phyloP scores from a whole-genome alignment of 2,329 filamentous ascomycete species.

The Talaromyces sp. region DNA sequence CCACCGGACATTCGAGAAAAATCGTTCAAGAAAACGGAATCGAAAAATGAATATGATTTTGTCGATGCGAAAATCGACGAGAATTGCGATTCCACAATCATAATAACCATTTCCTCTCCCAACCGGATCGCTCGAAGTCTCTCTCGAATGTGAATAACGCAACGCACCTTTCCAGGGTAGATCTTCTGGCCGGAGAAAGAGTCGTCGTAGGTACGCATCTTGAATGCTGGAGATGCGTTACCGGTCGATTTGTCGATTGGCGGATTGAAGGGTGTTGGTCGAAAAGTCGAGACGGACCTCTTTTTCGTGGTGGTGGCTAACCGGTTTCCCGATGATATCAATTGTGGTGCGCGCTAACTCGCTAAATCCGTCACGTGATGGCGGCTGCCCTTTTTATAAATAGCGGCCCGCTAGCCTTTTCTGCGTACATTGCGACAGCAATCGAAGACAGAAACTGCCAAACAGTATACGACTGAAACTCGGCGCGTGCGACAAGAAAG shows the following conservation, averaged over 20 bases:
- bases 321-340: constrained; percentile 29
- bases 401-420: constrained; percentile 5
- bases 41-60: neutral
- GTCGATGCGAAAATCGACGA: neutral
- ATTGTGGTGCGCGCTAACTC: constrained; percentile 45
- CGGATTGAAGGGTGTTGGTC: constrained; percentile 43
- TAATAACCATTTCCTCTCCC: neutral
- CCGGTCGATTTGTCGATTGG: constrained; percentile 42
- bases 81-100: neutral
- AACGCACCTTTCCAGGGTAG: constrained; percentile 74
- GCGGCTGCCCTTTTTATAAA: constrained; percentile 36
- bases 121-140: constrained; percentile 12
- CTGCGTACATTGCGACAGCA: neutral
- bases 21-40: neutral
- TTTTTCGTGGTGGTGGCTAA: neutral
- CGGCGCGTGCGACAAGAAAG: neutral
- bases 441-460: neutral
- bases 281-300: constrained; percentile 36
- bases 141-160: constrained; percentile 22
- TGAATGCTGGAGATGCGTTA: constrained; percentile 53
- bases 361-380: constrained; percentile 48
- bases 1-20: neutral
- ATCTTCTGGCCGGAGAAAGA: constrained; percentile 75
- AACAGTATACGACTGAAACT: neutral
- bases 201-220: constrained; percentile 76